Evolutionary conservation across 2,329 filamentous ascomycete genomes (phyloP).

Genomic region (Clathrospora elynae): DNA sequence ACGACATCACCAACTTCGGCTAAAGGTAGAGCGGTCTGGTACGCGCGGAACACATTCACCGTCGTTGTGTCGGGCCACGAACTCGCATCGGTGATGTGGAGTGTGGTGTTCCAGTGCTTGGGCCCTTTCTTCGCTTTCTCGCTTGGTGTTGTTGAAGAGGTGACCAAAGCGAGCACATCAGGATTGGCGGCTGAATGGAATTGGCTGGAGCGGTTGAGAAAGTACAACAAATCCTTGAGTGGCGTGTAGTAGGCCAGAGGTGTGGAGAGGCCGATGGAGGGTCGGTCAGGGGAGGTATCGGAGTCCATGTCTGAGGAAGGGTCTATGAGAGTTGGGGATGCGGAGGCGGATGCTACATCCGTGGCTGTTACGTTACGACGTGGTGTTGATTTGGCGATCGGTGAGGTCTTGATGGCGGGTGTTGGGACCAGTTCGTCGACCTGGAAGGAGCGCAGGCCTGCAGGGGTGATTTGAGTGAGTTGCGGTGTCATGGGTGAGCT

Average conservation of each 20-base stretch:
- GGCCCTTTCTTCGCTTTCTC: slow-evolving; percentile 50
- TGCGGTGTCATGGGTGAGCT: slow-evolving; percentile 45
- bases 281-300: slow-evolving; percentile 13
- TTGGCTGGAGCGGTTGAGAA: slow-evolving; percentile 48
- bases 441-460: slow-evolving; percentile 26
- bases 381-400: slow-evolving; percentile 4
- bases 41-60: slow-evolving; percentile 54
- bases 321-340: slow-evolving; percentile 11
- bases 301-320: slow-evolving; percentile 25
- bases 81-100: slow-evolving; percentile 50
- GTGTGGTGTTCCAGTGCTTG: slow-evolving; percentile 51
- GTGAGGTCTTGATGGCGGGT: slow-evolving; percentile 1
- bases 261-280: slow-evolving; percentile 49
- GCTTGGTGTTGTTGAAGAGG: slow-evolving; percentile 38
- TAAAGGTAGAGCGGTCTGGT: slow-evolving; percentile 49
- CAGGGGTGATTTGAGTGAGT: slow-evolving; percentile 43
- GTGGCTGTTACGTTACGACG: slow-evolving; percentile 16
- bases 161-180: slow-evolving; percentile 54
- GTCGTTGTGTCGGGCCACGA: slow-evolving; percentile 29
- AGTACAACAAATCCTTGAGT: slow-evolving; percentile 47
- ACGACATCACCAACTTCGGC: slow-evolving; percentile 52
- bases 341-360: slow-evolving; percentile 15
- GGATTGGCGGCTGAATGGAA: slow-evolving; percentile 45
- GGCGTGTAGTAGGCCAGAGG: slow-evolving; percentile 54
- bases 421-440: slow-evolving; percentile 22